phyloP scores from a whole-genome alignment of 768 basidiomycete species.

The Podaxis pistillaris region DNA sequence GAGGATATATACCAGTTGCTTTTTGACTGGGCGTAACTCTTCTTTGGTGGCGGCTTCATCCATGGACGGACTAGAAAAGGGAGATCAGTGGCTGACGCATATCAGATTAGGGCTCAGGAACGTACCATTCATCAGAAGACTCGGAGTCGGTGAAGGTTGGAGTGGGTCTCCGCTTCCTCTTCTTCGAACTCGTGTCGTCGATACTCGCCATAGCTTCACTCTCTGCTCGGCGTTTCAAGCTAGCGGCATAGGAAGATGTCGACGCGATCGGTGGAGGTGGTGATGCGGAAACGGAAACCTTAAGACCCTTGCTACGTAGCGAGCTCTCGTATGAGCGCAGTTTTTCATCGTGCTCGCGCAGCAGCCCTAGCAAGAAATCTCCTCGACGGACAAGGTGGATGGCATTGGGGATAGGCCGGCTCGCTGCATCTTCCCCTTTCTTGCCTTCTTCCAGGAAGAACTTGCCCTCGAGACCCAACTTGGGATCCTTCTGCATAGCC shows the following conservation, averaged over 20 bases:
- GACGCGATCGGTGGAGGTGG: conserved; percentile 75
- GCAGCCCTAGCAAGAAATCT: conserved; percentile 83
- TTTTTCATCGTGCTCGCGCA: conserved; percentile 90
- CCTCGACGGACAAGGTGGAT: conserved; percentile 97
- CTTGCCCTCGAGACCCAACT: conserved; percentile 82
- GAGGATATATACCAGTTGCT: conserved; percentile 69
- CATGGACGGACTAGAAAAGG: conserved; percentile 77
- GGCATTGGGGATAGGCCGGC: conserved; percentile 91
- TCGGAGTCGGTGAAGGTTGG: conserved; percentile 96
- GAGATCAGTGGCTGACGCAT: conserved; percentile 7
- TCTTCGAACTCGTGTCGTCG: conserved; percentile 65
- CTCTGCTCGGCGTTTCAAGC: conserved; percentile 75
- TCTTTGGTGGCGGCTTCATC: conserved; percentile 92
- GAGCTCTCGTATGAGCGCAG: conserved; percentile 85
- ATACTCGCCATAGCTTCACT: conserved; percentile 83
- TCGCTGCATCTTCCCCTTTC: conserved; percentile 83
- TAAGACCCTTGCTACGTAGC: conserved; percentile 67
- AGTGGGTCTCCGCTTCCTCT: conserved; percentile 91
- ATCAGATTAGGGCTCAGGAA: conserved; percentile 17
- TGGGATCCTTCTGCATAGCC: conserved; percentile 83
- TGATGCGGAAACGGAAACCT: conserved; percentile 47
- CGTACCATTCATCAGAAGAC: conserved; percentile 88
- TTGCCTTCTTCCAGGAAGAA: conserved; percentile 99
- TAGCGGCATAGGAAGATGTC: conserved; percentile 58
- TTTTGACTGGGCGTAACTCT: conserved; percentile 93